A percentile compares a stretch with the other conserved stretches of the same genome.
These are phyloP conservation scores for Gastrolobium bilobum DNA, from an alignment of 306 rosid species.

Conservation along the genomic window DNA sequence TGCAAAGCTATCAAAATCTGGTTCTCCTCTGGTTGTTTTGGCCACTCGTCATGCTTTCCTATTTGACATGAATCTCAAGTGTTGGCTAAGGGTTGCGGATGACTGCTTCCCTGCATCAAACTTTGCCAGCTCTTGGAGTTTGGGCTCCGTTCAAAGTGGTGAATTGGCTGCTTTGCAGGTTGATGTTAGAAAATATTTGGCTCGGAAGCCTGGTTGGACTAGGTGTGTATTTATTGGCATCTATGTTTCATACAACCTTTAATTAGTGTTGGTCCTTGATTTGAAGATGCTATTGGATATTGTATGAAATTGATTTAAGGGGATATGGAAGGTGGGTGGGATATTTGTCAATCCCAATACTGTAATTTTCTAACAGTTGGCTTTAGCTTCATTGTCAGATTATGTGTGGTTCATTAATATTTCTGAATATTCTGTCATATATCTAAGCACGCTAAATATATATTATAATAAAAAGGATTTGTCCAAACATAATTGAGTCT, in stretches of 20 bases:
- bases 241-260: slow-evolving; percentile 16
- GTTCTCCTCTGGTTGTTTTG: slow-evolving; percentile 85
- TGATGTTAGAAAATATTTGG: slow-evolving; percentile 93
- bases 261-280: slow-evolving; percentile 17
- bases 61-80: slow-evolving; percentile 87
- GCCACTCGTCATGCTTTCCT: slow-evolving; percentile 96
- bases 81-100: slow-evolving; percentile 99
- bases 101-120: slow-evolving; percentile 98
- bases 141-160: slow-evolving; percentile 88
- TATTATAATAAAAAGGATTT: slow-evolving; percentile 6
- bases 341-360: not conserved
- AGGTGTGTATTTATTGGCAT: slow-evolving; percentile 69
- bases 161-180: slow-evolving; percentile 97
- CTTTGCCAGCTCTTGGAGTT: slow-evolving; percentile 96
- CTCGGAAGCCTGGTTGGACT: slow-evolving; percentile 99
- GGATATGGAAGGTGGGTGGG: too few species aligned
- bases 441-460: not conserved
- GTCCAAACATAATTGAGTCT: not conserved
- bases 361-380: not conserved
- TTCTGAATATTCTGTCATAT: not conserved
- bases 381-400: too few species aligned
- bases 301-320: not conserved
- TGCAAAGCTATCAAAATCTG: slow-evolving; percentile 77
- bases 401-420: not conserved
- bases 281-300: slow-evolving; percentile 30